Conservation (phyloP, 306 rosid genomes). For the Lathyrus aphaca region DNA sequence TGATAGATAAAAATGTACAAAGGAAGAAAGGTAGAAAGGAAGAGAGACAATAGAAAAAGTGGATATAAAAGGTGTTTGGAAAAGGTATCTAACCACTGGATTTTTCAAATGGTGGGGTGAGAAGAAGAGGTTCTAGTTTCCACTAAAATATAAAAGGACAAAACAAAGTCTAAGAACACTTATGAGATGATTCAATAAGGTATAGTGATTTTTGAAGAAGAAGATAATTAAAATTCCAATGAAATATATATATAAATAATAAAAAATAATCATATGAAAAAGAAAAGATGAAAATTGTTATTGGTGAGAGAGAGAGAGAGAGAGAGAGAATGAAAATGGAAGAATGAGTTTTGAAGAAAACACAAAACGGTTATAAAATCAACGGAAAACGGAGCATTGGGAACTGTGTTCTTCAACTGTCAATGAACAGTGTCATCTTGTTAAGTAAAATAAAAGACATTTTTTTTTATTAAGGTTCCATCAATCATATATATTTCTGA, state of each 20-base stretch:
- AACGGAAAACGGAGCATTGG: slow-evolving; percentile 60
- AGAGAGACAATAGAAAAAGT: slow-evolving; percentile 42
- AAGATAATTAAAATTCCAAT: slow-evolving; percentile 32
- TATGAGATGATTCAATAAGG: slow-evolving; percentile 29
- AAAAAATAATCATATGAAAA: too few species aligned
- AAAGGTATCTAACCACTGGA: slow-evolving; percentile 43
- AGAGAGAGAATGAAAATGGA: slow-evolving; percentile 28
- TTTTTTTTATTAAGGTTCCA: slow-evolving; percentile 52
- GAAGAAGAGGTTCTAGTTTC: slow-evolving; percentile 46
- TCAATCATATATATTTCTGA: slow-evolving; percentile 50
- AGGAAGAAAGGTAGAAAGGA: slow-evolving; percentile 27
- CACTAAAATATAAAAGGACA: slow-evolving; percentile 49
- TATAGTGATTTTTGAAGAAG: slow-evolving; percentile 37
- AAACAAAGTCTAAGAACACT: slow-evolving; percentile 44
- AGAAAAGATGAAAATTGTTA: background rate
- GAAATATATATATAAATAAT: background rate
- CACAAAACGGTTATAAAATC: slow-evolving; percentile 33
- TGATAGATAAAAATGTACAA: slow-evolving; percentile 1
- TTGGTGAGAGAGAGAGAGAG: too few species aligned
- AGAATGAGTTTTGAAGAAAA: slow-evolving; percentile 36
- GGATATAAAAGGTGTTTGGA: slow-evolving; percentile 43
- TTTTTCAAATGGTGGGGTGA: slow-evolving; percentile 37
- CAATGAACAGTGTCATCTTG: slow-evolving; percentile 44
- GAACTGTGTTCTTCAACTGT: slow-evolving; percentile 62
- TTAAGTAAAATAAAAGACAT: slow-evolving; percentile 35